Conservation (phyloP, 345 rosid species). For the Stellera chamaejasme region DNA sequence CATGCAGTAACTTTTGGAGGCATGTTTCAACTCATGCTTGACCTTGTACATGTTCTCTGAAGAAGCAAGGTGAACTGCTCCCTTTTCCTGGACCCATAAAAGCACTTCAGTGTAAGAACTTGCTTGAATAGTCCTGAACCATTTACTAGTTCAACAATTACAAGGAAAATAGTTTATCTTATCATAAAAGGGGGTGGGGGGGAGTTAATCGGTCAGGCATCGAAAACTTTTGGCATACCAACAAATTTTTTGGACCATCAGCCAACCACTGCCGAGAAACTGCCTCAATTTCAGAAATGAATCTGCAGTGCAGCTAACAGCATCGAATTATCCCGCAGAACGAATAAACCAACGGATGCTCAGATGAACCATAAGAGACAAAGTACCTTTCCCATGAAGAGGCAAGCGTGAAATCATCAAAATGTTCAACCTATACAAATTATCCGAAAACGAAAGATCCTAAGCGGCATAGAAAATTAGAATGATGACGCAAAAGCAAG, state of each 20-base stretch:
- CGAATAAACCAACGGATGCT: neutral
- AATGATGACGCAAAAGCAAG: constrained; percentile 1
- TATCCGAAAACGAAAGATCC: neutral
- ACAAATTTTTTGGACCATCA: constrained; percentile 75
- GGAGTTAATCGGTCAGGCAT: too few species aligned
- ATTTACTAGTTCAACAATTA: neutral
- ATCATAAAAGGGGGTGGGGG: neutral
- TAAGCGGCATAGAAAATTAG: neutral
- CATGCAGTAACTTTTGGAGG: constrained; percentile 67
- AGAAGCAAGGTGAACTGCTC: constrained; percentile 54
- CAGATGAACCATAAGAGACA: neutral
- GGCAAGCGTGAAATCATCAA: constrained; percentile 94
- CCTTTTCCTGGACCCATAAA: constrained; percentile 58
- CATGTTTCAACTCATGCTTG: constrained; percentile 62
- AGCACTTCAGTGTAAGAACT: neutral
- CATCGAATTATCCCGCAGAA: neutral
- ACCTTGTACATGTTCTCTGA: constrained; percentile 51
- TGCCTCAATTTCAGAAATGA: constrained; percentile 92
- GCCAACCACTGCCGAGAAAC: constrained; percentile 89
- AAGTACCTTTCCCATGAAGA: constrained; percentile 94
- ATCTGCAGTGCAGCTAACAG: constrained; percentile 32
- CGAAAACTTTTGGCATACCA: constrained; percentile 32
- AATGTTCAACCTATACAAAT: constrained; percentile 60
- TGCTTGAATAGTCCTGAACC: neutral
- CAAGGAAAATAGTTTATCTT: neutral